Evolutionary conservation across 2,329 filamentous ascomycete species (phyloP), one percentile per base, ranked within the genome.

Genomic region (Fusarium setosum): DNA sequence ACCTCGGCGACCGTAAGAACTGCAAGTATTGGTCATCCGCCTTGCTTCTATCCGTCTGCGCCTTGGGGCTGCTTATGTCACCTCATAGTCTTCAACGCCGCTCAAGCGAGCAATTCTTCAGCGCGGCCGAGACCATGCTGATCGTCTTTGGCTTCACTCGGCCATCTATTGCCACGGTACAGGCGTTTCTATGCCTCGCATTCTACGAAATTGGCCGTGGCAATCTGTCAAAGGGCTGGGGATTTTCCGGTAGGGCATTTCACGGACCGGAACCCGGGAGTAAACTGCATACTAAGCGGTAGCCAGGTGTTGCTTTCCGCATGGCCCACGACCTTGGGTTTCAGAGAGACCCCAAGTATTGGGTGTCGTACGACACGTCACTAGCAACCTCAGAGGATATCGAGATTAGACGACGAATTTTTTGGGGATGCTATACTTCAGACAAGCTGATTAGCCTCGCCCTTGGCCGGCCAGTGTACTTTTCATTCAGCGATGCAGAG

Each of bases 301-400:
- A n/a, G n/a, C n/a, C 12, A 74, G 72, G 73, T 5, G 72, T 74
- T n/a, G 73, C 73, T 5, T 74, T 75, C 35, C 70, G 72, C 2
- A 73, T 74, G 61, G 73, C 67, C 0, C 69, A 74, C 38, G 72
- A 74, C 35, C 26, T 75, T 3, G 72, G 72, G 3, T 69, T 74
- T 24, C 69, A 74, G 26, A 63, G 57, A 45, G 71, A 72, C 13
- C 70, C 71, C 0, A 63, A 65, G 9, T 32, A 53, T 3, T 74
- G 69, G 68, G 23, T 69, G 6, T 50, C 59, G 0, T 52, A 61
- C 15, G 68, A 73, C 17, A 47, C 52, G 3, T 71, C 73, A 0
- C 51, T 73, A 0, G 56, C 51, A 5, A 66, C 68, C 1, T 29
- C 45, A 3, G 68, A 72, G 31, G 69, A 74, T 31, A 21, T 71